Percentiles rank a stretch among this genome's conserved stretches.
Conservation (phyloP, 257 asterid species). For the Rhazya stricta region DNA sequence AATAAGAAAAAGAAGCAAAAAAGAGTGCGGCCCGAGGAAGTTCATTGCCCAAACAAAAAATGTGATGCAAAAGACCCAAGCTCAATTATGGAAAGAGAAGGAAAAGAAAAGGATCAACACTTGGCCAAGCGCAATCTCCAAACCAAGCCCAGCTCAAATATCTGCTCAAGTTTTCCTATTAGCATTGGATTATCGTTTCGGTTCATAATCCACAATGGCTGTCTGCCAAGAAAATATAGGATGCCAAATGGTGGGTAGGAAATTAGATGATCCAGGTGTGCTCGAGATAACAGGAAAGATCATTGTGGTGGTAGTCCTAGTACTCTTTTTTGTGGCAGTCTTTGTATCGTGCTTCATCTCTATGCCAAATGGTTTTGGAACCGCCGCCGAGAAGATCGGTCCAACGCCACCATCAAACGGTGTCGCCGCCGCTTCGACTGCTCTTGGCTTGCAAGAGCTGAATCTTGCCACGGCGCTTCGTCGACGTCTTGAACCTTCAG, state of each 20-base stretch:
- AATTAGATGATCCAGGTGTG: slow-evolving; percentile 33
- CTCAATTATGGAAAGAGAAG: too few species aligned
- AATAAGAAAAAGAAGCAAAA: too few species aligned
- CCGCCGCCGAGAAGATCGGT: slow-evolving; percentile 47
- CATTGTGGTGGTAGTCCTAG: slow-evolving; percentile 51
- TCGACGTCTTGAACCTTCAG: slow-evolving; percentile 54
- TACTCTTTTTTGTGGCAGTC: slow-evolving; percentile 52
- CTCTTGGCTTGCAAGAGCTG: slow-evolving; percentile 48
- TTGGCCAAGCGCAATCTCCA: too few species aligned
- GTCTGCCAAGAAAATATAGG: too few species aligned
- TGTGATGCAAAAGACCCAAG: too few species aligned
- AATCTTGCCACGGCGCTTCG: slow-evolving; percentile 28
- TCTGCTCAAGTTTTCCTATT: too few species aligned
- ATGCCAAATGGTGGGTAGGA: slow-evolving; percentile 17
- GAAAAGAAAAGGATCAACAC: too few species aligned
- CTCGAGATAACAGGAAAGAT: slow-evolving; percentile 63
- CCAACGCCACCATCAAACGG: slow-evolving; percentile 15
- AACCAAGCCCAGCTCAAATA: too few species aligned
- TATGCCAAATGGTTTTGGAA: slow-evolving; percentile 76
- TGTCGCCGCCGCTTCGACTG: slow-evolving; percentile 58
- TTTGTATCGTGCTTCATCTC: slow-evolving; percentile 56
- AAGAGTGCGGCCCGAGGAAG: too few species aligned
- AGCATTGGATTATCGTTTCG: too few species aligned
- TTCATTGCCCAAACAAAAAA: too few species aligned
- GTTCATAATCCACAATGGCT: too few species aligned